Evolutionary conservation across 2,329 filamentous ascomycete species (phyloP).

Genomic region (Xylaria sp.): DNA sequence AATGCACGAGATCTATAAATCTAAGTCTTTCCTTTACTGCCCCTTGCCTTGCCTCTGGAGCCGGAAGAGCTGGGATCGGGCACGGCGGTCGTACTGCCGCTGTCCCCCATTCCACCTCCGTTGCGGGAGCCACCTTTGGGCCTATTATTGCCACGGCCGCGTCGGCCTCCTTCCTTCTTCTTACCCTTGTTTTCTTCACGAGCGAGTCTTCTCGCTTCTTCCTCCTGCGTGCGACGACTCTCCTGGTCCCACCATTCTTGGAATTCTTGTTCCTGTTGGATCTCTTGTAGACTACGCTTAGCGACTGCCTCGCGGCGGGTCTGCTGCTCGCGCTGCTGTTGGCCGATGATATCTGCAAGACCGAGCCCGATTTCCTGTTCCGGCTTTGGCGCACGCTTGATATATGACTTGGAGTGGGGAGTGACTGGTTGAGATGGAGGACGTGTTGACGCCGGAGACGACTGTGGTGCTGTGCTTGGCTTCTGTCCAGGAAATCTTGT

Average conservation of each 20-base stretch:
- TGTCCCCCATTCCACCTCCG: constrained; percentile 17
- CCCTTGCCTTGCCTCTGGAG: constrained; percentile 25
- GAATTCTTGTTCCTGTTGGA: constrained; percentile 96
- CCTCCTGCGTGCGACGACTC: constrained; percentile 74
- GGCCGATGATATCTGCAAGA: constrained; percentile 87
- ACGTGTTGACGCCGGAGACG: constrained; percentile 47
- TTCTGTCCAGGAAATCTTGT: constrained; percentile 70
- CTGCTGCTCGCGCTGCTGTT: constrained; percentile 87
- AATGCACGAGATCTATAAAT: constrained; percentile 31
- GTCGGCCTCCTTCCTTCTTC: constrained; percentile 37
- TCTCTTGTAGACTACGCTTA: constrained; percentile 90
- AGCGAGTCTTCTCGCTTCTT: constrained; percentile 58
- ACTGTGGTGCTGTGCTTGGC: constrained; percentile 49
- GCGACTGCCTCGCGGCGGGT: constrained; percentile 83
- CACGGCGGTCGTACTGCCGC: neutral
- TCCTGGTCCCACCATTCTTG: constrained; percentile 97
- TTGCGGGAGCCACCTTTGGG: constrained; percentile 19
- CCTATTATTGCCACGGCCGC: constrained; percentile 27
- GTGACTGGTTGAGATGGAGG: constrained; percentile 54
- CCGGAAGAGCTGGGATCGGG: constrained; percentile 27
- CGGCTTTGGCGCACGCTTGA: constrained; percentile 65
- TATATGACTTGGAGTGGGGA: constrained; percentile 71
- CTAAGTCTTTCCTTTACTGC: constrained; percentile 32
- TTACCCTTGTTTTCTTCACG: constrained; percentile 55
- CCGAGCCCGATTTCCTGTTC: constrained; percentile 75